Evolutionary conservation across 495 filamentous ascomycete genomes (phyloP), one percentile per base, ranked within the genome.

Genomic region (Penicillium paxilli): DNA sequence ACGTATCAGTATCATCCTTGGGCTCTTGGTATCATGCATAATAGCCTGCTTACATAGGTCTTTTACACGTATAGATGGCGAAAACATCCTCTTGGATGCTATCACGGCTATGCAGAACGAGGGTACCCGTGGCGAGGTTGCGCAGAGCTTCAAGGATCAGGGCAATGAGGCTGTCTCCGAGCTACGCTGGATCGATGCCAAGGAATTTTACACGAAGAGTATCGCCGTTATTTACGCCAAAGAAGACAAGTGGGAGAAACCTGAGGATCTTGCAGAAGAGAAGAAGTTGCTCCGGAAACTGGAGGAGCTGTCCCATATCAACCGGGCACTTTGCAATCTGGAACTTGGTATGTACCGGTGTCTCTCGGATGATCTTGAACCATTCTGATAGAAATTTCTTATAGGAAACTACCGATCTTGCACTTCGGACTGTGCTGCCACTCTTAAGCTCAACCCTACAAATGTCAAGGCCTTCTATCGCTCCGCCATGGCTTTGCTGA

Each of bases 391-490:
- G 32, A 62, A 40, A 42, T 47, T 35, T 20, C 5, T 9, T 37
- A 4, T 60, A 84, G 84, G 83, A 58, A 98, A 98, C 73, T 92
- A 92, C 71, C 84, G 93, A 42, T 84, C 84, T 48, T 89, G 87
- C 66, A 92, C 84, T 44, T 75, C 85, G 16, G 94, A 98, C 72
- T 91, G 90, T 67, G 87, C 88, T 2, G 74, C 82, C n/a, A 86
- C 89, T 4, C 78, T 98, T 35, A 82, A 84, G 28, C 76, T 96
- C 22, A 92, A 96, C 68, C 79, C 84, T 5, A 67, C 57, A 45
- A 95, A 94, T 66, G 65, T 93, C 62, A 98, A 98, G 72, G 91
- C 93, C 4, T 89, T 83, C 65, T 98, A 96, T 68, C 87, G 94
- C 49, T 89, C 87, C 23, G 81, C 87, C 0, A 75, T 78, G 56